phyloP scores from a whole-genome alignment of 768 basidiomycete genomes.

The Phlegmacium glaucopus region DNA sequence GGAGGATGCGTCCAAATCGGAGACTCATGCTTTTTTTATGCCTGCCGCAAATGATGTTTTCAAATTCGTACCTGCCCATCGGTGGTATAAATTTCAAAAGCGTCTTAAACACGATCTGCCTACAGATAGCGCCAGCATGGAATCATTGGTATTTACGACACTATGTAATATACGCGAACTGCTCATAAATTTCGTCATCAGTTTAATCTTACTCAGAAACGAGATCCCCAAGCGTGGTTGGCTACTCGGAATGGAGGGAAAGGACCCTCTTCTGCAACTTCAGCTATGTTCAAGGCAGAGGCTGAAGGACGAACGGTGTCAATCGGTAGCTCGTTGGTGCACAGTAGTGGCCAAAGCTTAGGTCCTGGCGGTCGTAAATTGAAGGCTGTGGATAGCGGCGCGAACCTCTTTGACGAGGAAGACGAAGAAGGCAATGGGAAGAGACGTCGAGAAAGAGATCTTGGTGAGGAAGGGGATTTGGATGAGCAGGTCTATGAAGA shows the following conservation, averaged over 20 bases:
- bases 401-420: constrained; percentile 67
- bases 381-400: constrained; percentile 66
- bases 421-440: constrained; percentile 38
- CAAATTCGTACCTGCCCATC: constrained; percentile 82
- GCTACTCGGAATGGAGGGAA: constrained; percentile 55
- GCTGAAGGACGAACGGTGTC: constrained; percentile 42
- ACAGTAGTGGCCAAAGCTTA: constrained; percentile 50
- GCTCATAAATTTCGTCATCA: constrained; percentile 21
- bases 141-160: constrained; percentile 47
- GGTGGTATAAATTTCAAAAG: constrained; percentile 94
- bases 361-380: constrained; percentile 68
- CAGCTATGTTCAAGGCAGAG: constrained; percentile 69
- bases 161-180: constrained; percentile 15
- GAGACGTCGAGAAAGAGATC: constrained; percentile 50
- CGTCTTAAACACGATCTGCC: constrained; percentile 72
- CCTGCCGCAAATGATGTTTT: constrained; percentile 78
- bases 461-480: constrained; percentile 73
- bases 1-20: constrained; percentile 70
- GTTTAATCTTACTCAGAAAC: constrained; percentile 65
- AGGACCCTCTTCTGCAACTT: constrained; percentile 56
- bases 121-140: constrained; percentile 63
- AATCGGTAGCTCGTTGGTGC: constrained; percentile 44
- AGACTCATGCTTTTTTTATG: constrained; percentile 82
- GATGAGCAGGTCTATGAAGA: constrained; percentile 84
- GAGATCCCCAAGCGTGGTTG: constrained; percentile 73